Evolutionary conservation across 2,329 filamentous ascomycete genomes (phyloP).

Genomic region (Chrysoporthe puriensis): DNA sequence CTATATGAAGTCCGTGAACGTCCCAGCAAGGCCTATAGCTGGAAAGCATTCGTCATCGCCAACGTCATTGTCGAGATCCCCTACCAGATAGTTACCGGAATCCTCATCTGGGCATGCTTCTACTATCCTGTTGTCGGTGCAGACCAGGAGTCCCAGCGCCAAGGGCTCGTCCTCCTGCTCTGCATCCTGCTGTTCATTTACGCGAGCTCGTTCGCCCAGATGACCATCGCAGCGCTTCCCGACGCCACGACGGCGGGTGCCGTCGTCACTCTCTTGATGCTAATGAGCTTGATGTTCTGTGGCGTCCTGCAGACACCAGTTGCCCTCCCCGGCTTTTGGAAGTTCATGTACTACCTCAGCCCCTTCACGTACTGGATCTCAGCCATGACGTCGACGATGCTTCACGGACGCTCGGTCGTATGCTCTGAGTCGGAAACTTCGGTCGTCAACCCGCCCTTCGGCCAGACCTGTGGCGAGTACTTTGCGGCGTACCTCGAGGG

Average conservation of each 20-base stretch:
- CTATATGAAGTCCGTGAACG: slow-evolving; percentile 80
- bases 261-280: slow-evolving; percentile 62
- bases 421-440: slow-evolving; percentile 63
- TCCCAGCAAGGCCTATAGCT: slow-evolving; percentile 74
- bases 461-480: slow-evolving; percentile 67
- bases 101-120: slow-evolving; percentile 67
- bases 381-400: slow-evolving; percentile 68
- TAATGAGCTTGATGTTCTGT: slow-evolving; percentile 64
- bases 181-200: slow-evolving; percentile 71
- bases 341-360: slow-evolving; percentile 73
- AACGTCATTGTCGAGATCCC: slow-evolving; percentile 75
- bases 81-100: slow-evolving; percentile 67
- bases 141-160: slow-evolving; percentile 53
- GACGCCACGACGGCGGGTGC: slow-evolving; percentile 70
- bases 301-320: slow-evolving; percentile 64
- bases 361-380: slow-evolving; percentile 72
- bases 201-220: slow-evolving; percentile 72
- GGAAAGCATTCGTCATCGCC: slow-evolving; percentile 72
- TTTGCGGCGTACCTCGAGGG: slow-evolving; percentile 57
- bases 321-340: slow-evolving; percentile 72
- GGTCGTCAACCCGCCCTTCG: slow-evolving; percentile 65
- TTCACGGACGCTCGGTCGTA: slow-evolving; percentile 56
- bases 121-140: slow-evolving; percentile 67
- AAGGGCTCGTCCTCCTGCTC: slow-evolving; percentile 68
- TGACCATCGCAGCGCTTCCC: slow-evolving; percentile 72